A percentile compares a stretch with the other conserved stretches of the same genome.
These are phyloP conservation scores for Trichosanthes truncata DNA, from an alignment of 306 rosid genomes.

Conservation along the genomic window DNA sequence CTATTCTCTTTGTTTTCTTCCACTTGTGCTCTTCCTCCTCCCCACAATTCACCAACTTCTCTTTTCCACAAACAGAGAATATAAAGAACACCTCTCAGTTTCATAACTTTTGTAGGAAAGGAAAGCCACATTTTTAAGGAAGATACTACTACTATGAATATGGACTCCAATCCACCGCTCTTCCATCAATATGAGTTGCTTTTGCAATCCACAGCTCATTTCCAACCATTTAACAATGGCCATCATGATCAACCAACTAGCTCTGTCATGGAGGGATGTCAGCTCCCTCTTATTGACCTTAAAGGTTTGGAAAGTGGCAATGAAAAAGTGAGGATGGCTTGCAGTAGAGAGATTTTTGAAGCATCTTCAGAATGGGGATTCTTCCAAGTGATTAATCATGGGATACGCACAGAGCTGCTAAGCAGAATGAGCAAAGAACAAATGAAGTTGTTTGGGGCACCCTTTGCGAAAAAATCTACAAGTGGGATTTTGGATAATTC, in stretches of 20 bases:
- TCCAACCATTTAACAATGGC: slow-evolving; percentile 10
- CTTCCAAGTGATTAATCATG: slow-evolving; percentile 83
- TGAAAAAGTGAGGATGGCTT: slow-evolving; percentile 31
- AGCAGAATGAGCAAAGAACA: slow-evolving; percentile 57
- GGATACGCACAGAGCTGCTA: slow-evolving; percentile 45
- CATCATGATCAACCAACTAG: slow-evolving; percentile 11
- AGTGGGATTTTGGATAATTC: slow-evolving; percentile 56
- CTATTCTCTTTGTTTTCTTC: slow-evolving; percentile 15
- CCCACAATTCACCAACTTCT: background rate
- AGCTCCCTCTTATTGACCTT: slow-evolving; percentile 74
- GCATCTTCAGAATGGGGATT: slow-evolving; percentile 87
- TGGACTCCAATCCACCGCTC: slow-evolving; percentile 64
- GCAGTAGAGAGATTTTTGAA: slow-evolving; percentile 42
- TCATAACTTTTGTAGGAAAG: slow-evolving; percentile 15
- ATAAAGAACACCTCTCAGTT: slow-evolving; percentile 32
- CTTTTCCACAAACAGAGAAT: slow-evolving; percentile 15
- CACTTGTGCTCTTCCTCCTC: slow-evolving; percentile 35
- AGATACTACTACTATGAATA: background rate
- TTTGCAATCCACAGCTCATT: slow-evolving; percentile 17
- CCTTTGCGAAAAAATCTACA: slow-evolving; percentile 53
- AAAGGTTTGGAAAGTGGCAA: slow-evolving; percentile 36
- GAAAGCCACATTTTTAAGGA: slow-evolving; percentile 15
- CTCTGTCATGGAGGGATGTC: slow-evolving; percentile 41
- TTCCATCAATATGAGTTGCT: slow-evolving; percentile 44
- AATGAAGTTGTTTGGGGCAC: slow-evolving; percentile 43